phyloP scores from a whole-genome alignment of 371 early-diverging fungal species.

The Funneliformis caledonium region DNA sequence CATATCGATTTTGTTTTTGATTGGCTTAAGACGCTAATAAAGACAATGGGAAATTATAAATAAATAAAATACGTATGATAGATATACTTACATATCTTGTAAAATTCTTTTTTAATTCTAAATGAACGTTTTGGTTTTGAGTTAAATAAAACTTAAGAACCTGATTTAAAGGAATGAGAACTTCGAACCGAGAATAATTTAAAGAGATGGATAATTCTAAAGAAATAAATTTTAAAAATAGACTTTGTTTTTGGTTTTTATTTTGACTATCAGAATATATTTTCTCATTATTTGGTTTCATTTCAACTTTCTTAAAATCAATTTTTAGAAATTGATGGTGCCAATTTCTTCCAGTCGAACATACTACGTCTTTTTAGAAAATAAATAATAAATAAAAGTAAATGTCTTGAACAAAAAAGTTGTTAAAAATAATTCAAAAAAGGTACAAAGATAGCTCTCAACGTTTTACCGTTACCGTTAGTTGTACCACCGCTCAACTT shows the following conservation, averaged over 20 bases:
- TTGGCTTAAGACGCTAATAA: not conserved
- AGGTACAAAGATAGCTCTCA: too few species aligned
- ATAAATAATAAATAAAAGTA: too few species aligned
- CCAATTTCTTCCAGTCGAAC: not conserved
- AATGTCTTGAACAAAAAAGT: too few species aligned
- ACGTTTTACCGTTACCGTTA: too few species aligned
- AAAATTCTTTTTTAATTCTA: conserved; percentile 21
- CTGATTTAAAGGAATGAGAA: conserved; percentile 13
- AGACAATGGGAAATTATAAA: not conserved
- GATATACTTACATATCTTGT: not conserved
- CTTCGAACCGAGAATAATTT: not conserved
- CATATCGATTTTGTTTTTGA: not conserved
- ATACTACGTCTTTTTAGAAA: not conserved
- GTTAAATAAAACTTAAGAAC: not conserved
- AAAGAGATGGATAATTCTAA: conserved; percentile 3
- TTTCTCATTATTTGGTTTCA: too few species aligned
- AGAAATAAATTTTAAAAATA: conserved; percentile 5
- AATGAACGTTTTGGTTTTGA: not conserved
- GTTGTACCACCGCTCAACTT: too few species aligned
- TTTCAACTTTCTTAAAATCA: conserved; percentile 17
- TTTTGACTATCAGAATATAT: not conserved
- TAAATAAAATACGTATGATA: not conserved
- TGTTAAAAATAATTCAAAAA: too few species aligned
- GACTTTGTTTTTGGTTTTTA: not conserved
- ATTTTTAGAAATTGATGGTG: conserved; percentile 28